Conservation (phyloP, 257 asterid species). For the Dorcoceras hygrometricum region DNA sequence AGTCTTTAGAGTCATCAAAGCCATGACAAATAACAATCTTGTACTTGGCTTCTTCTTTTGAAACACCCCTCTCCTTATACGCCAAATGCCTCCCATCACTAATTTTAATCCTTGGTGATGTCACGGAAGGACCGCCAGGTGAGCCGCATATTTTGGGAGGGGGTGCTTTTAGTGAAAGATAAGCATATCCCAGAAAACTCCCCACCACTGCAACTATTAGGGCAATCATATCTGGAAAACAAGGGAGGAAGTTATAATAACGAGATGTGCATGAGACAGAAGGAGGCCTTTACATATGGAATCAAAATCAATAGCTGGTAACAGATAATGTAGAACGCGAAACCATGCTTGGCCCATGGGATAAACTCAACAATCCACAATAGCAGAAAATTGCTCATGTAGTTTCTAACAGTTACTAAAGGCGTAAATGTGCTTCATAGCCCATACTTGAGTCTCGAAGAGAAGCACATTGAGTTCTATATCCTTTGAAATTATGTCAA, state of each 20-base stretch:
- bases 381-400: not conserved
- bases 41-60: constrained; percentile 59
- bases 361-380: not conserved
- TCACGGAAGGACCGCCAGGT: constrained; percentile 71
- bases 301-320: not conserved
- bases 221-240: constrained; percentile 48
- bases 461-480: not conserved
- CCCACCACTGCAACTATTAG: constrained; percentile 48
- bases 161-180: constrained; percentile 51
- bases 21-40: constrained; percentile 66
- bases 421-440: not conserved
- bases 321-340: not conserved
- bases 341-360: not conserved
- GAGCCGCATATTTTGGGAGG: constrained; percentile 71
- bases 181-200: constrained; percentile 53
- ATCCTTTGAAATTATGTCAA: no score
- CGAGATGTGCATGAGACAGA: not conserved
- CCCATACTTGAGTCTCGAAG: not conserved
- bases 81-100: constrained; percentile 75
- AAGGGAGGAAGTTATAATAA: not conserved
- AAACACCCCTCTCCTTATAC: constrained; percentile 62
- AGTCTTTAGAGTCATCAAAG: constrained; percentile 62
- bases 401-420: not conserved
- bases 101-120: constrained; percentile 63
- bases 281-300: not conserved